Percentiles rank a stretch among this genome's conserved stretches.
phyloP scores from a whole-genome alignment of 1,284 basidiomycete species.

The Tausonia pullulans region DNA sequence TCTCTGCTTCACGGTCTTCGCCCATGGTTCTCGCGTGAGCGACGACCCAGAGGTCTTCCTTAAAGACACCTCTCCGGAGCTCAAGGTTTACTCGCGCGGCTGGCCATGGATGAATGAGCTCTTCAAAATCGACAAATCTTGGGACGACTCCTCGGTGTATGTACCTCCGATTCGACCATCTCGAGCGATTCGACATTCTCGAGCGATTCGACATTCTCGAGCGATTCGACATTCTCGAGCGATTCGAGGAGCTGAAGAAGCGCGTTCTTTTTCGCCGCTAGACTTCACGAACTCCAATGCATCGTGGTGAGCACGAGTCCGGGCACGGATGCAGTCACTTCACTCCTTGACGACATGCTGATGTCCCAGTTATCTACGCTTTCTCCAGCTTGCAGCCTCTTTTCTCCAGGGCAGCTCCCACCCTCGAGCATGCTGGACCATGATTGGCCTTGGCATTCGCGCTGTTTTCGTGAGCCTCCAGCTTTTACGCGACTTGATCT shows the following conservation, averaged over 20 bases:
- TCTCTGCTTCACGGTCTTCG: conserved; percentile 61
- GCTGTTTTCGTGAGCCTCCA: conserved; percentile 40
- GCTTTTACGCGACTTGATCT: background rate
- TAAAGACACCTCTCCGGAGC: too few relatives aligned
- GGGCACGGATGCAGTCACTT: too few relatives aligned
- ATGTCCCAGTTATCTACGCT: conserved; percentile 18
- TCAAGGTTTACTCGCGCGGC: conserved; percentile 45
- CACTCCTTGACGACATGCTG: too few relatives aligned
- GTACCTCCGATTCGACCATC: too few relatives aligned
- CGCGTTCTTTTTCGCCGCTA: too few relatives aligned
- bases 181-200: too few relatives aligned
- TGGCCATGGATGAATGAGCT: conserved; percentile 66
- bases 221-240: too few relatives aligned
- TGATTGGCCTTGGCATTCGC: conserved; percentile 57
- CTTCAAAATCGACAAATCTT: conserved; percentile 30
- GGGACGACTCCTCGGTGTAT: too few relatives aligned
- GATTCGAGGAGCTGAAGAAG: too few relatives aligned
- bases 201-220: too few relatives aligned
- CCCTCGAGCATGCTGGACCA: conserved; percentile 59
- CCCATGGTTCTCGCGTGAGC: conserved; percentile 56
- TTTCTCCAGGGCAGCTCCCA: conserved; percentile 49
- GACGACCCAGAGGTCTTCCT: conserved; percentile 32
- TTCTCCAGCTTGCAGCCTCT: conserved; percentile 27
- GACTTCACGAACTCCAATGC: too few relatives aligned
- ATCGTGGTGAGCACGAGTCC: too few relatives aligned